Percentiles rank a stretch among this genome's conserved stretches.
phyloP scores from a whole-genome alignment of 768 basidiomycete species.

The Albatrellus ellisii region DNA sequence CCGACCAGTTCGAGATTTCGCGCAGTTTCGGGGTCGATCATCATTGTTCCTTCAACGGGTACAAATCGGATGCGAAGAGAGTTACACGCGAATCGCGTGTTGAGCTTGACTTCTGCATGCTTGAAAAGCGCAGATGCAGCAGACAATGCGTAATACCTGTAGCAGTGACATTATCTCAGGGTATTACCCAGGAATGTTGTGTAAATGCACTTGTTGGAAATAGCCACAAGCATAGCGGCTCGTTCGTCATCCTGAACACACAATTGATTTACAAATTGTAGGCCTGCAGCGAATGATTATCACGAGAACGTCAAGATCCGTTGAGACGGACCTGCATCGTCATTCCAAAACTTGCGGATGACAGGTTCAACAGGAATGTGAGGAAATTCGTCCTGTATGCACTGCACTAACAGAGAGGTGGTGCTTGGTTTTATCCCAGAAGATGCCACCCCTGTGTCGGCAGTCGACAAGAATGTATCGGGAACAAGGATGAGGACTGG shows the following conservation, averaged over 20 bases:
- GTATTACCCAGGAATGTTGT: constrained; percentile 1
- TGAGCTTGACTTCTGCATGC: constrained; percentile 56
- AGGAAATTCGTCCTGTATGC: constrained; percentile 64
- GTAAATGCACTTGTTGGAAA: constrained; percentile 62
- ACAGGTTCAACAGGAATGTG: constrained; percentile 55
- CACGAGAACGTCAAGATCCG: neutral
- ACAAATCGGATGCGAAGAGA: constrained; percentile 68
- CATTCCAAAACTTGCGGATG: constrained; percentile 76
- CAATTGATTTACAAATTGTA: constrained; percentile 67
- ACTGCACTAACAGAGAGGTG: constrained; percentile 57
- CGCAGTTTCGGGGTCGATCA: constrained; percentile 85
- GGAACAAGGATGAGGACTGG: constrained; percentile 69
- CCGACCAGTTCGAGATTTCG: constrained; percentile 81
- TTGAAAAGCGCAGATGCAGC: constrained; percentile 83
- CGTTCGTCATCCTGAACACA: constrained; percentile 74
- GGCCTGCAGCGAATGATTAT: constrained; percentile 29
- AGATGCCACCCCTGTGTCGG: constrained; percentile 34
- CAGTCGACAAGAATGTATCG: constrained; percentile 58
- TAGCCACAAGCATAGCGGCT: constrained; percentile 65
- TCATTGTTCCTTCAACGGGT: constrained; percentile 83
- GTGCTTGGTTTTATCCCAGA: constrained; percentile 30
- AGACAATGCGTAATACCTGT: constrained; percentile 80
- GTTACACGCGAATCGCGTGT: constrained; percentile 52
- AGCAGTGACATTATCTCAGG: constrained; percentile 9
- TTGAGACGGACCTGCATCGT: constrained; percentile 42